Conservation (phyloP, 495 filamentous ascomycete species). For the Annulohypoxylon nitens region DNA sequence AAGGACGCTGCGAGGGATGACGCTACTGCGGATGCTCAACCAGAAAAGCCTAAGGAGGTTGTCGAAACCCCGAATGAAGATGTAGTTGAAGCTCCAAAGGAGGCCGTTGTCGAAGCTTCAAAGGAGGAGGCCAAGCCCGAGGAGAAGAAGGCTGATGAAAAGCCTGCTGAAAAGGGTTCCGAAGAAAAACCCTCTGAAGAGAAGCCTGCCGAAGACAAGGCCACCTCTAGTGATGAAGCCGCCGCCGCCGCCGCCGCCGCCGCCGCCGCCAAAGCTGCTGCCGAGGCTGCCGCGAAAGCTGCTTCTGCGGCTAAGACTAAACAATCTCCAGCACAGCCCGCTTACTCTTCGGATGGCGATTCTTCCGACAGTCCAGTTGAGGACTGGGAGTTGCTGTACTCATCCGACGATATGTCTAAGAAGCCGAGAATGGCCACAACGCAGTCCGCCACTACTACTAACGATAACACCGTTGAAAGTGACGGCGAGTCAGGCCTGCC, state of each 20-base stretch:
- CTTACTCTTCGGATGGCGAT: slow-evolving; percentile 57
- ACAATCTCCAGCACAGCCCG: slow-evolving; percentile 14
- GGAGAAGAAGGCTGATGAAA: slow-evolving; percentile 34
- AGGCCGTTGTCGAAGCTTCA: slow-evolving; percentile 26
- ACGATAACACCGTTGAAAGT: slow-evolving; percentile 51
- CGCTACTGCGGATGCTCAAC: slow-evolving; percentile 28
- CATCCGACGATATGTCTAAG: slow-evolving; percentile 63
- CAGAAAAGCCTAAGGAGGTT: slow-evolving; percentile 35
- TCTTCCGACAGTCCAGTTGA: slow-evolving; percentile 63
- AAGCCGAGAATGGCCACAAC: slow-evolving; percentile 58
- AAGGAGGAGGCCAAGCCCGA: slow-evolving; percentile 34
- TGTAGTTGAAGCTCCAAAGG: slow-evolving; percentile 15
- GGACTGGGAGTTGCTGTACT: slow-evolving; percentile 66
- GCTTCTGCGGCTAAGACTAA: slow-evolving; percentile 43
- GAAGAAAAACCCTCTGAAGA: slow-evolving; percentile 19
- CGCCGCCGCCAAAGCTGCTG: slow-evolving; percentile 25
- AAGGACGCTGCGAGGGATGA: slow-evolving; percentile 29
- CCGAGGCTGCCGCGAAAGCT: slow-evolving; percentile 24
- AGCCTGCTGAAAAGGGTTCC: slow-evolving; percentile 22
- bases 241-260: slow-evolving; percentile 29
- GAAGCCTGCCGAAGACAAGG: slow-evolving; percentile 2
- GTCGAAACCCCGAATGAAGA: slow-evolving; percentile 27
- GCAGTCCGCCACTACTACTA: slow-evolving; percentile 42
- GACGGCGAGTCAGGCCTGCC: slow-evolving; percentile 63
- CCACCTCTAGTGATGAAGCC: slow-evolving; percentile 14